These are phyloP conservation scores for Podila horticola DNA, from an alignment of 192 early-diverging fungal genomes.

Conservation along the genomic window DNA sequence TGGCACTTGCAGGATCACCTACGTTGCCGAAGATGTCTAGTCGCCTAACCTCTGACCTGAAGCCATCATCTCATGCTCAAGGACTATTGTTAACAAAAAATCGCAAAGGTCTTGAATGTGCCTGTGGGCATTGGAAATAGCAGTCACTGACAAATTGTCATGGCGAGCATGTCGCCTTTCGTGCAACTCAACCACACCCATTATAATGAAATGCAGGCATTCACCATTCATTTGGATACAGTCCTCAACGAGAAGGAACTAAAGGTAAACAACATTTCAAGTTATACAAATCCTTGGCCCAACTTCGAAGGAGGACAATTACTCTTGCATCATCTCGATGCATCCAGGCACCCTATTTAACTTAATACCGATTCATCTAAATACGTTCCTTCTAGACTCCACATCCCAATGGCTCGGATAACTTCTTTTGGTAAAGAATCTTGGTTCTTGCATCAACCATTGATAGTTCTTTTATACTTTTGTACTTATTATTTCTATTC, in stretches of 20 bases:
- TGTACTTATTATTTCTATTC: background rate
- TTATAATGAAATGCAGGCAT: conserved; percentile 25
- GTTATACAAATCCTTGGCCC: too few relatives aligned
- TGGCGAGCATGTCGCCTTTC: too few relatives aligned
- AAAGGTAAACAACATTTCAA: conserved; percentile 15
- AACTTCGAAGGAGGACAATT: background rate
- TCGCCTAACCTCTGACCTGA: too few relatives aligned
- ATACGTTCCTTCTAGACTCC: conserved; percentile 1
- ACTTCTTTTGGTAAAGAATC: conserved; percentile 30
- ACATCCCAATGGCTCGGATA: conserved; percentile 6
- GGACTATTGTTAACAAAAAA: too few relatives aligned
- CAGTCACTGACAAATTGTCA: background rate
- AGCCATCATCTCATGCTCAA: too few relatives aligned
- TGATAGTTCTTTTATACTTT: background rate
- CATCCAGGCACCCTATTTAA: background rate
- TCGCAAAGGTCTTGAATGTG: too few relatives aligned
- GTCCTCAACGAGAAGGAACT: conserved; percentile 22
- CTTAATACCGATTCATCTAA: background rate
- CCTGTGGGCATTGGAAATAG: too few relatives aligned
- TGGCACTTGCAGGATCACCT: too few relatives aligned
- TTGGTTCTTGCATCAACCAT: background rate
- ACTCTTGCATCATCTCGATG: background rate
- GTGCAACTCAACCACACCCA: too few relatives aligned
- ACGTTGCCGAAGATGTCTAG: too few relatives aligned
- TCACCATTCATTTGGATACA: conserved; percentile 18